Percentiles rank a stretch among this genome's conserved stretches.
Conservation (phyloP, 768 basidiomycete genomes). For the Mycena leptocephala region DNA sequence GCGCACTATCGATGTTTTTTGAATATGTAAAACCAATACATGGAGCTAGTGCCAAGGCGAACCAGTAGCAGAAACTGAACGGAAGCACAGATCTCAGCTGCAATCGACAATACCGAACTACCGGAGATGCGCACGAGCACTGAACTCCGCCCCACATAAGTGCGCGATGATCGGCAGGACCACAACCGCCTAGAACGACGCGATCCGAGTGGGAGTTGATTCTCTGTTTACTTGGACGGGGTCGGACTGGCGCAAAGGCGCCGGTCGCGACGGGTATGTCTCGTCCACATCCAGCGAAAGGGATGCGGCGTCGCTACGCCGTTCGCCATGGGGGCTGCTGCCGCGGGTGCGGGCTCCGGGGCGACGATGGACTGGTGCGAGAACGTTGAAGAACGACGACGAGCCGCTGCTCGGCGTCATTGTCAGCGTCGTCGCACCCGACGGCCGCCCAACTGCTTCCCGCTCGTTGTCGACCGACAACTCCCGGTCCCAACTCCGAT, state of each 20-base stretch:
- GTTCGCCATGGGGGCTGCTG: conserved; percentile 24
- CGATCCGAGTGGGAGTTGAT: background rate
- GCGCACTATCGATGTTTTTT: background rate
- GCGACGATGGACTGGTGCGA: conserved; percentile 45
- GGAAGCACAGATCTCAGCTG: background rate
- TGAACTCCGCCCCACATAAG: background rate
- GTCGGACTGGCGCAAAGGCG: no score
- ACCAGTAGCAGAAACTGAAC: background rate
- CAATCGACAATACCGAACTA: background rate
- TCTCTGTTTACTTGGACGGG: background rate
- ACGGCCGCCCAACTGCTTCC: conserved; percentile 56
- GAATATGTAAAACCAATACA: background rate
- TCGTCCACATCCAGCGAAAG: conserved; percentile 50
- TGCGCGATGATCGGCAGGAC: background rate
- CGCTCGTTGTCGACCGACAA: conserved; percentile 49
- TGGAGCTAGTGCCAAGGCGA: background rate
- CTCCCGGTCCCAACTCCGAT: conserved; percentile 69
- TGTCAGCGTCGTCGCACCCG: conserved; percentile 62
- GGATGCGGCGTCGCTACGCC: conserved; percentile 23
- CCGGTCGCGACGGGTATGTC: conserved; percentile 24
- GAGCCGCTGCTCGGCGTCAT: conserved; percentile 84
- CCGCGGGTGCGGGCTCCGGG: conserved; percentile 66
- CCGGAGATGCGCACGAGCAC: background rate
- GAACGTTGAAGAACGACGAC: conserved; percentile 91
- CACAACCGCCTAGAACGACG: background rate